Evolutionary conservation across 2,329 filamentous ascomycete species (phyloP), one percentile per base, ranked within the genome.

Genomic region (Kalmusia sp.): DNA sequence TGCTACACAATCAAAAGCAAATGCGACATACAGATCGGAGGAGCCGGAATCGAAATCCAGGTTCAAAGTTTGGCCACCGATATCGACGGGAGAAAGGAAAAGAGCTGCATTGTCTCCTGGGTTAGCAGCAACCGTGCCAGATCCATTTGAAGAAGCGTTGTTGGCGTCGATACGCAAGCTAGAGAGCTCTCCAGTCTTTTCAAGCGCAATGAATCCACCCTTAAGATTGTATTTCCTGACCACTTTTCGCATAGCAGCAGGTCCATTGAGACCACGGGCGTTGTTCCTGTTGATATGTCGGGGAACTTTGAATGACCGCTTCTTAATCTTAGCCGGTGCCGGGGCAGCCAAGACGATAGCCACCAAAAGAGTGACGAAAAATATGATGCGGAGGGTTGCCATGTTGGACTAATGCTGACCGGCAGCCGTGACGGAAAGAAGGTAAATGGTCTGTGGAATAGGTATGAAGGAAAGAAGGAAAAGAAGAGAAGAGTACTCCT

Each of bases 41-140:
- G 88, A 91, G 51, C 89, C 89, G n/a, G 87, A 88, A 73, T 92
- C 89, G 67, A 92, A 90, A 70, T 90, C 85, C 69, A 92, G 76
- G 65, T 86, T 84, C 52, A 92, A 65, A 4, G 80, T 82, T 74
- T 91, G 88, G 4, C 86, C 87, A 54, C 89, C 89, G 58, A 92
- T 83, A n/a, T 70, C 81, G 47, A 91, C 85, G 0, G 87, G 87
- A 0, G 86, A 83, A 11, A 93, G 80, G 65, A 90, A 93, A 54
- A 91, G 85, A 41, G 84, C 79, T 65, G 90, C 89, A 61, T 87
- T 85, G 38, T 82, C 75, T 58, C 87, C 84, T 11, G 87, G 85
- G 24, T 83, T 87, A 47, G 87, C 86, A 25, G 83, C 77, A 47
- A 91, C 90, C 34, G 81, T 73, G 41, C 88, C 88, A 28, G 72